These are phyloP conservation scores for Piper betle DNA, from an alignment of 164 flowering plant genomes.

Conservation along the genomic window DNA sequence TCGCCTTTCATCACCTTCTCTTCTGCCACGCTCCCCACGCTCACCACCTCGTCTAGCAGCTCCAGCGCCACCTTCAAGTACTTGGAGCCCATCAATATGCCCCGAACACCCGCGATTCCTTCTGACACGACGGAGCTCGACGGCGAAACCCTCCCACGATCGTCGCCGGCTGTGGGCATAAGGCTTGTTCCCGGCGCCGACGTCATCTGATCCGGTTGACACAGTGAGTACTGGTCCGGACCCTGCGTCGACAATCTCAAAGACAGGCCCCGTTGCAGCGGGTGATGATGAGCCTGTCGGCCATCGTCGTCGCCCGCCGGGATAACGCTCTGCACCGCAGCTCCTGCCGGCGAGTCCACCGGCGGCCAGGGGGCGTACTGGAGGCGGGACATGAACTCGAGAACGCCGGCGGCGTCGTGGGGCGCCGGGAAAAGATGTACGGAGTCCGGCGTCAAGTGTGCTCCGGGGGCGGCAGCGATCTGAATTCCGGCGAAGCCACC, in stretches of 20 bases:
- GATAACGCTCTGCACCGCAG: slow-evolving; percentile 17
- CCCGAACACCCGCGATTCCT: slow-evolving; percentile 45
- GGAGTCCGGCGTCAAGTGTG: slow-evolving; percentile 12
- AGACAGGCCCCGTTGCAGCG: slow-evolving; percentile 54
- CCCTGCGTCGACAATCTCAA: slow-evolving; percentile 75
- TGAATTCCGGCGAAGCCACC: slow-evolving; percentile 38
- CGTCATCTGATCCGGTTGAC: slow-evolving; percentile 12
- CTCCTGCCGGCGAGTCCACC: slow-evolving; percentile 18
- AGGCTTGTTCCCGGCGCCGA: slow-evolving; percentile 16
- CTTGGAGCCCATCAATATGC: slow-evolving; percentile 72
- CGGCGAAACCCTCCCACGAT: slow-evolving; percentile 25
- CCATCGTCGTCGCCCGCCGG: slow-evolving; percentile 5
- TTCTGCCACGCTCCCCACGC: slow-evolving; percentile 40
- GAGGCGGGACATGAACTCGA: slow-evolving; percentile 42
- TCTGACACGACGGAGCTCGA: slow-evolving; percentile 50
- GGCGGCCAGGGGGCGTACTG: slow-evolving; percentile 25
- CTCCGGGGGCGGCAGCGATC: slow-evolving; percentile 11
- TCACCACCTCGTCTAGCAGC: slow-evolving; percentile 82
- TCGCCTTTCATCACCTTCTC: slow-evolving; percentile 19
- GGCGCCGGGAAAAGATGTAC: slow-evolving; percentile 12
- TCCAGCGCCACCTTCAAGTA: slow-evolving; percentile 82
- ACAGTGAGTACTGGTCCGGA: slow-evolving; percentile 21
- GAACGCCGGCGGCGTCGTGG: slow-evolving; percentile 30
- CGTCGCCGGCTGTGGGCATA: slow-evolving; percentile 28
- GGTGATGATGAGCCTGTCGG: slow-evolving; percentile 16